Percentiles rank a stretch among this genome's conserved stretches.
These are phyloP conservation scores for Plasmodium berghei DNA, from an alignment of 169 alveolate species.

Conservation along the genomic window DNA sequence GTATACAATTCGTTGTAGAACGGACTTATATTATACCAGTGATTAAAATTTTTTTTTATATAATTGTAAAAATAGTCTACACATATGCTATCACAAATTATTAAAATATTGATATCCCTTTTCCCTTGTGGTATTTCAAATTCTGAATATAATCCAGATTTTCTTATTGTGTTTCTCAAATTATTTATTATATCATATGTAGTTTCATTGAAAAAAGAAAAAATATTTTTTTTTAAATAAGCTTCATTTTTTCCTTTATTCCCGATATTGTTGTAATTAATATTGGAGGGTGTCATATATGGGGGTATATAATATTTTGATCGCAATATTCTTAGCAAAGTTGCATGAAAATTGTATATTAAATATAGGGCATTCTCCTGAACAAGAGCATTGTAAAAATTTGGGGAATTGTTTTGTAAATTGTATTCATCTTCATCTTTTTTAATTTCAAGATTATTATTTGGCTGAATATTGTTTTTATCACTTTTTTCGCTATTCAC, in stretches of 20 bases:
- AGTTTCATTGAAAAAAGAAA: constrained; percentile 69
- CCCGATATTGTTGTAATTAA: neutral
- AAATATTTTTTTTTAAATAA: constrained; percentile 6
- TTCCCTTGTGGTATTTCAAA: constrained; percentile 39
- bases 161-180: constrained; percentile 36
- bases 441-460: neutral
- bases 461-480: neutral
- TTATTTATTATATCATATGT: constrained; percentile 68
- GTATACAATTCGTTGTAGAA: constrained; percentile 64
- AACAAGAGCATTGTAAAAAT: constrained; percentile 69
- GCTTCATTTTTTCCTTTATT: neutral
- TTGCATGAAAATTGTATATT: constrained; percentile 64
- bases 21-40: constrained; percentile 41
- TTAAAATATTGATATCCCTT: constrained; percentile 53
- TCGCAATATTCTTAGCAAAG: constrained; percentile 27
- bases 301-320: constrained; percentile 44
- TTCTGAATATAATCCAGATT: constrained; percentile 49
- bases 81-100: constrained; percentile 74
- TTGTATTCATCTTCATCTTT: constrained; percentile 18
- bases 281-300: neutral
- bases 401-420: constrained; percentile 30
- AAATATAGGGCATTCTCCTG: constrained; percentile 71
- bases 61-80: constrained; percentile 68
- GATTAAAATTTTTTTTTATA: constrained; percentile 24
- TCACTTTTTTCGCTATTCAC: constrained; percentile 32